phyloP scores from a whole-genome alignment of 805 yeast species.

The Metahyphopichia silvanorum region DNA sequence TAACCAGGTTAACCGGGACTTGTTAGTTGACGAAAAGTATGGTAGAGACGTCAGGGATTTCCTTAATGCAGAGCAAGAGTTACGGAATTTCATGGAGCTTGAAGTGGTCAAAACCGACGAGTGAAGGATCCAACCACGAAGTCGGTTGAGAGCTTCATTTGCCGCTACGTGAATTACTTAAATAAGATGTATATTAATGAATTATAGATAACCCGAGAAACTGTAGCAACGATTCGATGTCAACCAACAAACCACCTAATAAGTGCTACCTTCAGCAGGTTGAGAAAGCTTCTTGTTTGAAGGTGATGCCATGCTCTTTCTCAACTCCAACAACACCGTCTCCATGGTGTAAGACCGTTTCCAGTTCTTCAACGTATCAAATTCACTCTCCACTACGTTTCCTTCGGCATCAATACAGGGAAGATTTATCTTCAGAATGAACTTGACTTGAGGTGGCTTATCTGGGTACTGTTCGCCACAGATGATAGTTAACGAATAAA shows the following conservation, averaged over 20 bases:
- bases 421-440: constrained; percentile 79
- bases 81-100: constrained; percentile 28
- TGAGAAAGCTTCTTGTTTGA: constrained; percentile 82
- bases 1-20: constrained; percentile 24
- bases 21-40: constrained; percentile 18
- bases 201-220: no score
- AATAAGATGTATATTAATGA: no score
- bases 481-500: constrained; percentile 75
- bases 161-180: no score
- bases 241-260: constrained; percentile 21
- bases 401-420: constrained; percentile 83
- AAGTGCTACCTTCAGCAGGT: constrained; percentile 86
- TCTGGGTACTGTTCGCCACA: constrained; percentile 89
- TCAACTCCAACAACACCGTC: constrained; percentile 79
- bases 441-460: constrained; percentile 78
- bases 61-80: constrained; percentile 35
- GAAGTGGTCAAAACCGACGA: constrained; percentile 11
- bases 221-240: no score
- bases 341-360: constrained; percentile 90
- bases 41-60: constrained; percentile 29
- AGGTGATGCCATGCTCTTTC: constrained; percentile 81
- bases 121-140: not conserved
- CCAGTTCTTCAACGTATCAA: constrained; percentile 79
- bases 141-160: not conserved
- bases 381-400: constrained; percentile 41